Base-by-base conservation (phyloP, 129 eudicot genomes). In the Helianthus tuberosus region DNA sequence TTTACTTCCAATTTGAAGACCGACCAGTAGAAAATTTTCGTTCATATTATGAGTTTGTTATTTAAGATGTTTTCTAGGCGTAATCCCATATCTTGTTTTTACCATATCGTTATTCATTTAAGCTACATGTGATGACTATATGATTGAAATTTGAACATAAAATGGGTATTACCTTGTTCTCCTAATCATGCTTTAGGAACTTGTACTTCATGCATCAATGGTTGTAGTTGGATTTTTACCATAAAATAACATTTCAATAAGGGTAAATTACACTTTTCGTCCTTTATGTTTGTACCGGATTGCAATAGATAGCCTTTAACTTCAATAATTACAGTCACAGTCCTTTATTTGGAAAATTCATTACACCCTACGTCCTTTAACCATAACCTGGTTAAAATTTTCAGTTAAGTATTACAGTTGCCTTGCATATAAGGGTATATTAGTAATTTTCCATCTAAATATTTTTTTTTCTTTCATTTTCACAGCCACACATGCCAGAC, bases 61-160 rank as follows among this genome's bases (percentile, higher is more conserved):
- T 62, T 71, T 32, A 51, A 35, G 82, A 64, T 61, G 77, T 41
- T 78, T 32, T 70, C 14, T 47, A 60, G 39, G 46, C 65, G 25
- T 20, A 20, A 2, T 27, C 32, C 32, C 36, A 32, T 3, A 32
- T 32, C 36, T 32, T 32, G 36, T 54, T 54, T 54, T 54, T 17
- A 8, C 4, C 0, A 8, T 54, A 32, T 32, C 4, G 17, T 54
- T 8, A 0, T 17, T 10, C 29, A 54, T 54, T 53, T 66, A 11
- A 14, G 57, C 35, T 25, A 65, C 65, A 50, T 75, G 32, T 54
- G 57, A 65, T 75, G 48, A 66, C 66, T 35, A 66, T 44, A 23
- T 41, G 38, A 66, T 39, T 60, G 49, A 15, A 74, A 20, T 20
- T 20, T 20, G 51, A 35, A 27, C 57, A 51, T 64, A 54, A 54